phyloP scores from a whole-genome alignment of 768 basidiomycete genomes.

The Leccinum variicolor region DNA sequence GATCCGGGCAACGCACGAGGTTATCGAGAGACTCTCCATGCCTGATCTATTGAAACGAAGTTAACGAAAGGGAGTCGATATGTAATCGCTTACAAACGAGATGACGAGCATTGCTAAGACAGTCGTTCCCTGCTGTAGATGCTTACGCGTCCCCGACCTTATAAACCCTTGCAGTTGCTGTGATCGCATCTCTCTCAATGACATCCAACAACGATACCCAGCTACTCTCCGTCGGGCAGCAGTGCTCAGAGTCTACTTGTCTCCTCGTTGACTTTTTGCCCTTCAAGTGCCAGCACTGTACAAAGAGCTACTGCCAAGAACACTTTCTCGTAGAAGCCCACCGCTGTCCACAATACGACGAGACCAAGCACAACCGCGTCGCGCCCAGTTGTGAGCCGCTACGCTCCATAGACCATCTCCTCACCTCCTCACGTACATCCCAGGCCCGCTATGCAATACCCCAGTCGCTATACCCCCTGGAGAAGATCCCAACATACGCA shows the following conservation, averaged over 20 bases:
- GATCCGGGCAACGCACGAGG: slow-evolving; percentile 37
- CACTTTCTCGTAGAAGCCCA: slow-evolving; percentile 74
- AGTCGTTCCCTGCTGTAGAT: neutral
- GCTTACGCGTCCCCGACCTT: slow-evolving; percentile 27
- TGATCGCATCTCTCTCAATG: neutral
- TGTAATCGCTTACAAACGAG: slow-evolving; percentile 21
- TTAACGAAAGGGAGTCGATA: neutral
- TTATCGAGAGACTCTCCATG: slow-evolving; percentile 82
- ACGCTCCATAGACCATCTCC: slow-evolving; percentile 1
- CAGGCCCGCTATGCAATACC: slow-evolving; percentile 73
- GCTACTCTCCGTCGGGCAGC: slow-evolving; percentile 64
- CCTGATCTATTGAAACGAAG: slow-evolving; percentile 46
- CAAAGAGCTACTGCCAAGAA: slow-evolving; percentile 66
- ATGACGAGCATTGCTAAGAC: slow-evolving; percentile 18
- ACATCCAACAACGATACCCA: slow-evolving; percentile 39
- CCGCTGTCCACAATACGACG: slow-evolving; percentile 66
- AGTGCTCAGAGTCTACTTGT: slow-evolving; percentile 68
- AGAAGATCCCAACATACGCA: slow-evolving; percentile 76
- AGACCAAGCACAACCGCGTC: slow-evolving; percentile 65
- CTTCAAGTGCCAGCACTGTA: slow-evolving; percentile 83
- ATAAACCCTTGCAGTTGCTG: slow-evolving; percentile 12
- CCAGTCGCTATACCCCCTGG: slow-evolving; percentile 75
- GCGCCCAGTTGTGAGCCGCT: slow-evolving; percentile 65
- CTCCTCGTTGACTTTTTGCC: slow-evolving; percentile 79
- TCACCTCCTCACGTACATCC: slow-evolving; percentile 3